These are phyloP conservation scores for Hemisphaericaspora lyxosophila DNA, from an alignment of 1,139 yeast genomes.

Conservation along the genomic window DNA sequence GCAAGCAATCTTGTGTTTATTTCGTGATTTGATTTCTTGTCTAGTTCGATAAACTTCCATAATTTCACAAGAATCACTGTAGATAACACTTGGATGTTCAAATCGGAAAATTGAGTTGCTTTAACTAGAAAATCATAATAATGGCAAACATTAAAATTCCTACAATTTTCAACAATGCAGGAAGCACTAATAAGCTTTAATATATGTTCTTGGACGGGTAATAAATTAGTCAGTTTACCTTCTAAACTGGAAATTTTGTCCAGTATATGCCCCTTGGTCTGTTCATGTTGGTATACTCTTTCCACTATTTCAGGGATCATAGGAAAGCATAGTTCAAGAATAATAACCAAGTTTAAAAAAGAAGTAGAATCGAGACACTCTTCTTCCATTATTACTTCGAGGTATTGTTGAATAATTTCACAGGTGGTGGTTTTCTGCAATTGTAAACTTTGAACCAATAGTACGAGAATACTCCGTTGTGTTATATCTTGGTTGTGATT, in stretches of 20 bases:
- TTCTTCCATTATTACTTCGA: slow-evolving; percentile 25
- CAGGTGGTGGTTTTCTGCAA: slow-evolving; percentile 15
- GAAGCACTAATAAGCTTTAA: slow-evolving; percentile 33
- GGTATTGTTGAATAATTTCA: slow-evolving; percentile 23
- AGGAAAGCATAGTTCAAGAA: slow-evolving; percentile 26
- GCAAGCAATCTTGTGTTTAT: slow-evolving; percentile 22
- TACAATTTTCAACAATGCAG: slow-evolving; percentile 37
- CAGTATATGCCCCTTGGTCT: slow-evolving; percentile 19
- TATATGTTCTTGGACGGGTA: slow-evolving; percentile 6
- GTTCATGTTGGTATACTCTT: slow-evolving; percentile 21
- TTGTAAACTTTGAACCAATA: slow-evolving; percentile 27
- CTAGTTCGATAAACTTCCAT: slow-evolving; percentile 42
- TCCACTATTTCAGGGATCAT: slow-evolving; percentile 24
- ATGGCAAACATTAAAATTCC: slow-evolving; percentile 31
- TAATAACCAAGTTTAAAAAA: slow-evolving; percentile 23
- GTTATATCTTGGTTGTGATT: slow-evolving; percentile 17
- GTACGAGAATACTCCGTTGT: slow-evolving; percentile 24
- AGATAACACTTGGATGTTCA: slow-evolving; percentile 29
- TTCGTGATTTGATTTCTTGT: slow-evolving; percentile 17
- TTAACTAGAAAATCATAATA: slow-evolving; percentile 28
- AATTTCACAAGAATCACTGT: slow-evolving; percentile 38
- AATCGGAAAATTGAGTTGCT: slow-evolving; percentile 8
- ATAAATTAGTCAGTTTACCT: not conserved
- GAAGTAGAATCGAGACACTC: slow-evolving; percentile 12
- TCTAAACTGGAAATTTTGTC: not conserved